These are phyloP conservation scores for Trichoderma simmonsii DNA, from an alignment of 2,329 filamentous ascomycete species.

Conservation along the genomic window DNA sequence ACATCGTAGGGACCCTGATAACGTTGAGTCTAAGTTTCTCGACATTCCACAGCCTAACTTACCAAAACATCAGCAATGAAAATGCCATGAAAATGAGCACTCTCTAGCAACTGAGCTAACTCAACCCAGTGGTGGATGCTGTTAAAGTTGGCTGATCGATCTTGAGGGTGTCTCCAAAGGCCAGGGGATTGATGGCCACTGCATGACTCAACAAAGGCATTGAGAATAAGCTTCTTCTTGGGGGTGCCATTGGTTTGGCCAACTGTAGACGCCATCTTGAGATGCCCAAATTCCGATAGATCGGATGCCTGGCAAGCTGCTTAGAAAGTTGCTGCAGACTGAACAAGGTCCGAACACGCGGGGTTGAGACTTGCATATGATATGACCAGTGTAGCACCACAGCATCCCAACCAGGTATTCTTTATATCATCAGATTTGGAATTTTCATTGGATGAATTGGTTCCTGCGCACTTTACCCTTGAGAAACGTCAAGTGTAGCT, in stretches of 20 bases:
- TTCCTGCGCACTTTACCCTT: neutral
- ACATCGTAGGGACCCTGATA: conserved; percentile 61
- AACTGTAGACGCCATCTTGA: neutral
- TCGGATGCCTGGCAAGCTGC: neutral
- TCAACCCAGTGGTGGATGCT: conserved; percentile 58
- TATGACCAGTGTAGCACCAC: neutral
- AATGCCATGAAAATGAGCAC: conserved; percentile 61
- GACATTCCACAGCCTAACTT: neutral
- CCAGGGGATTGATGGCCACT: conserved; percentile 46
- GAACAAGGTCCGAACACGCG: neutral
- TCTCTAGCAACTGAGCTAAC: conserved; percentile 35
- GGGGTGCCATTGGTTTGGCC: neutral
- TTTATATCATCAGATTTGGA: neutral
- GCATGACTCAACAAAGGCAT: conserved; percentile 42
- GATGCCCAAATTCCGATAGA: neutral
- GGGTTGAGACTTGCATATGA: neutral
- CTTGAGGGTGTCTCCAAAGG: conserved; percentile 59
- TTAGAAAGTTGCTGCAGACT: neutral
- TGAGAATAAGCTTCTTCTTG: conserved; percentile 42
- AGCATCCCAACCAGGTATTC: neutral
- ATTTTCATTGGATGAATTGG: neutral
- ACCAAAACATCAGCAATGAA: conserved; percentile 61
- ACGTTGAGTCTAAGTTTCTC: neutral
- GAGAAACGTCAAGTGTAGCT: neutral
- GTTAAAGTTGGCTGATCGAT: conserved; percentile 60